A percentile compares a stretch with the other conserved stretches of the same genome.
These are phyloP conservation scores for Mycena crocata DNA, from an alignment of 768 basidiomycete species.

Conservation along the genomic window DNA sequence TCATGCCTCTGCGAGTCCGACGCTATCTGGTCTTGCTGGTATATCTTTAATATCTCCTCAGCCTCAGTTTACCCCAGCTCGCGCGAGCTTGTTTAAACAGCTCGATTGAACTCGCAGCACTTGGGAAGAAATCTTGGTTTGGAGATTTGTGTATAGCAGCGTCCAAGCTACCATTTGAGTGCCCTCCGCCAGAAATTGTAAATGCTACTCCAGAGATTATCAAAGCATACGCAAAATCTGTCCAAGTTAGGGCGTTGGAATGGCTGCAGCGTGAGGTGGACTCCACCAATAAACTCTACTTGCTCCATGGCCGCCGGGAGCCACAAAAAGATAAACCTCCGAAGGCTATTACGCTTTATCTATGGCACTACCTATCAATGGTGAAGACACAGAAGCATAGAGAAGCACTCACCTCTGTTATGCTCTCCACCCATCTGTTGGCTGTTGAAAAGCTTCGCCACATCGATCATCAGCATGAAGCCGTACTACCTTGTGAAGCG, in stretches of 20 bases:
- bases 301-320: conserved; percentile 17
- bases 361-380: conserved; percentile 14
- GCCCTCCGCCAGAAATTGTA: neutral
- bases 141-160: neutral
- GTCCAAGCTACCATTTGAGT: conserved; percentile 3
- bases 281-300: conserved; percentile 15
- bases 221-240: neutral
- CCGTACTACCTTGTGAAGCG: neutral
- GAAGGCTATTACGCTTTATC: neutral
- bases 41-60: conserved; percentile 34
- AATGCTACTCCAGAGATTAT: neutral
- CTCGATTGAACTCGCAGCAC: neutral
- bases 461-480: neutral
- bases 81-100: neutral
- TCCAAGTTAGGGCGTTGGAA: neutral
- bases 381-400: neutral
- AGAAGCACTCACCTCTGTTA: conserved; percentile 15
- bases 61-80: neutral
- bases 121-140: neutral
- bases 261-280: conserved; percentile 9
- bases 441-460: conserved; percentile 13
- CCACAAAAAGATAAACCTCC: conserved; percentile 10
- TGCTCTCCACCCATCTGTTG: conserved; percentile 15
- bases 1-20: neutral
- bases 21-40: conserved; percentile 35